Base-by-base conservation (phyloP, 306 rosid species). In the Corylus avellana region DNA sequence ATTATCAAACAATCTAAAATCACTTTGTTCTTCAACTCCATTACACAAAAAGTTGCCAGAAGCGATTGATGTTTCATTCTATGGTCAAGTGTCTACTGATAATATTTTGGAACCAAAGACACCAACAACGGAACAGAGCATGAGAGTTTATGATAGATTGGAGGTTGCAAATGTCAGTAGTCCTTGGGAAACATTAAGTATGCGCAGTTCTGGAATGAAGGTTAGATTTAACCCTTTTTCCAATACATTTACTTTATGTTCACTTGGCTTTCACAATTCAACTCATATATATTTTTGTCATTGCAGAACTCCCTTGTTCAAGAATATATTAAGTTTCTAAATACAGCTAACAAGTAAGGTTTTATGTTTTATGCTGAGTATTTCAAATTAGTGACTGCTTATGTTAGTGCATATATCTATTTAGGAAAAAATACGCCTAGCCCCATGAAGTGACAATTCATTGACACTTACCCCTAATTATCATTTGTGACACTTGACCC, bases 331-430 rank as follows among this genome's bases (percentile, higher is more conserved):
- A 86, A 58, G 77, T 75, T 95, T 84, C 53, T 95, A 39, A 95
- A 93, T 78, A 86, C 98, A 3, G 98, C 97, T 25, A 56, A 81
- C 83, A 95, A 91, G 99, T 95, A 91, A 89, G 98, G 75, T 12
- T n/a, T 68, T 18, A 20, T 58, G 20, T 32, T 75, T 37, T 0
- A 18, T 37, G 35, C 44, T 44, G 7, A 17, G 35, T 51, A 44
- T 71, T 32, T 22, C 18, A 29, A 37, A 73, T 49, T 63, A 58
- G 29, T 67, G 59, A 67, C 25, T 5, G 11, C 8, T 66, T 66
- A 20, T 67, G 13, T 5, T 67, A 16, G 10, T 67, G 16, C 72
- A 18, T 25, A 59, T 29, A 22, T 59, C 12, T 3, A 4, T 8
- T 20, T 42, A 5, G 8, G 7, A 6, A 7, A 42, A 42, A 42